A percentile compares a stretch with the other conserved stretches of the same genome.
phyloP scores from a whole-genome alignment of 345 rosid species.

The Euphorbia lathyris region DNA sequence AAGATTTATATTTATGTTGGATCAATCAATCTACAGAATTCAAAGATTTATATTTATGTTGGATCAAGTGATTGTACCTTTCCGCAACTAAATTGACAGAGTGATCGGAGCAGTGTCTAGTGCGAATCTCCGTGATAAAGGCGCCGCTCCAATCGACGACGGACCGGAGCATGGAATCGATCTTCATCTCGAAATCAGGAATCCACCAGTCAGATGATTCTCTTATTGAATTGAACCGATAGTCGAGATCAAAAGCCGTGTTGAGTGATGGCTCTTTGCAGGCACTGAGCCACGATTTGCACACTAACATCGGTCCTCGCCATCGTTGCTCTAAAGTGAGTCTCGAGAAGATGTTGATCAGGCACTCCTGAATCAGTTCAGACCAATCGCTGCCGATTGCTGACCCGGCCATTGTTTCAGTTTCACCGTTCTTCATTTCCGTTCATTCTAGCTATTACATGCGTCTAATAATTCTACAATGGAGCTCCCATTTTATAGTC shows the following conservation, averaged over 20 bases:
- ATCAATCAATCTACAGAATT: neutral
- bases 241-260: slow-evolving; percentile 59
- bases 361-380: slow-evolving; percentile 65
- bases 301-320: slow-evolving; percentile 73
- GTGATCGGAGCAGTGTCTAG: slow-evolving; percentile 79
- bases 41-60: too few species aligned
- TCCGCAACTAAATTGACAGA: slow-evolving; percentile 57
- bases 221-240: slow-evolving; percentile 44
- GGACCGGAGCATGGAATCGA: slow-evolving; percentile 69
- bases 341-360: slow-evolving; percentile 63
- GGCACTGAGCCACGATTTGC: slow-evolving; percentile 67
- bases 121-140: slow-evolving; percentile 48
- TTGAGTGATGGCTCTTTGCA: slow-evolving; percentile 65
- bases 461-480: too few species aligned
- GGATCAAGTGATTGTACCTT: slow-evolving; percentile 35
- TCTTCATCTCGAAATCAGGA: slow-evolving; percentile 58
- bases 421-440: neutral
- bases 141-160: slow-evolving; percentile 63
- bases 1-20: too few species aligned
- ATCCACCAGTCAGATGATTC: slow-evolving; percentile 63
- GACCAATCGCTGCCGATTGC: slow-evolving; percentile 82
- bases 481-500: too few species aligned
- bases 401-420: slow-evolving; percentile 6
- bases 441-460: slow-evolving; percentile 6
- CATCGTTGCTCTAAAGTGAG: slow-evolving; percentile 64